Evolutionary conservation across 2,329 filamentous ascomycete species (phyloP).

Genomic region (Xylaria sp.): DNA sequence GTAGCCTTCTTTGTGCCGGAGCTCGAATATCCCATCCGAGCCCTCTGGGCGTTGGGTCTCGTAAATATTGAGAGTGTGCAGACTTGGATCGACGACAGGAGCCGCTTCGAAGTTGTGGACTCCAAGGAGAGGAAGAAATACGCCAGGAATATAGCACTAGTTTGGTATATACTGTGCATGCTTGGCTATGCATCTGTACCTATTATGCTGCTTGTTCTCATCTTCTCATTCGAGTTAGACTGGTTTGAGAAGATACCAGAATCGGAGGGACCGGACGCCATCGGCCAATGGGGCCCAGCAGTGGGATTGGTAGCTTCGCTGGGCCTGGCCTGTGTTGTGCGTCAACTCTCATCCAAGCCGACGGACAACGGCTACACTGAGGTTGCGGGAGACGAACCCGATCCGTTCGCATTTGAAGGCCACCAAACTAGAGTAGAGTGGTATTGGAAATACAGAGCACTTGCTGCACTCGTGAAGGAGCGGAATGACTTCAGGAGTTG

Average conservation of each 20-base stretch:
- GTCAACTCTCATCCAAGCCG: not conserved
- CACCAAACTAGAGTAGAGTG: not conserved
- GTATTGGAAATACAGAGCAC: not conserved
- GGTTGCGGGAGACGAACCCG: not conserved
- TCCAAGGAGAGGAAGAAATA: not conserved
- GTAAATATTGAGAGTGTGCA: not conserved
- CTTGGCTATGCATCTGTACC: not conserved
- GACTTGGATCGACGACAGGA: not conserved
- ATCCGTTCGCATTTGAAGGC: not conserved
- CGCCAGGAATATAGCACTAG: not conserved
- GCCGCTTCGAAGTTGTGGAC: not conserved
- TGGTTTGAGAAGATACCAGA: not conserved
- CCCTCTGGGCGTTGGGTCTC: not conserved
- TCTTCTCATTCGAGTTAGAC: not conserved
- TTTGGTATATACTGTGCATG: conserved; percentile 13
- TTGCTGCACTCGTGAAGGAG: no score
- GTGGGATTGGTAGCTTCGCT: not conserved
- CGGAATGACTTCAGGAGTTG: no score
- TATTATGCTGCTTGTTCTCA: not conserved
- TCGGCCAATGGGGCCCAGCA: conserved; percentile 7
- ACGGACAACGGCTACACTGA: not conserved
- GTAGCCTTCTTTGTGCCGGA: not conserved
- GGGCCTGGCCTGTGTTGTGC: not conserved
- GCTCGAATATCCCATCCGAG: not conserved
- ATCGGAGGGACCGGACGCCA: not conserved